Evolutionary conservation across 805 yeast species (phyloP).

Genomic region (Myxozyma mucilagina): DNA sequence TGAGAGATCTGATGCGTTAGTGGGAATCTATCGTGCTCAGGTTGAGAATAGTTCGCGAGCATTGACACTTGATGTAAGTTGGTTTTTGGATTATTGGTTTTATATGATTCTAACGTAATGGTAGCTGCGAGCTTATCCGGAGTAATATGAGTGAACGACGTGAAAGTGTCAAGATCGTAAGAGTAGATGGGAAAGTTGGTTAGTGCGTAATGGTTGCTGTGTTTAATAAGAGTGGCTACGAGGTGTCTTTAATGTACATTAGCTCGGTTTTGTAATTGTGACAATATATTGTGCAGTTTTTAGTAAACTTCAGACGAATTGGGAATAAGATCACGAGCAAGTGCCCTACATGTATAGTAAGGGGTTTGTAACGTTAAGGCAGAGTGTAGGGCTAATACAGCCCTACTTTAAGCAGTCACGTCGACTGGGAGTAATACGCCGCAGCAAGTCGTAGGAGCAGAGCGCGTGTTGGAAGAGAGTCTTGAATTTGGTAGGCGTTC

Average conservation of each 20-base stretch:
- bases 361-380: not conserved
- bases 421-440: not conserved
- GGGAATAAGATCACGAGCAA: too few species aligned
- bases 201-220: not conserved
- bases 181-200: not conserved
- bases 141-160: not conserved
- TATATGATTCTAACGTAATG: not conserved
- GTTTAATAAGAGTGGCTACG: not conserved
- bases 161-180: not conserved
- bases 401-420: conserved; percentile 2
- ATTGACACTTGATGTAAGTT: conserved; percentile 63
- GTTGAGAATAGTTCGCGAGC: conserved; percentile 68
- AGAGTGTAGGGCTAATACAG: not conserved
- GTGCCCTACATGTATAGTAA: not conserved
- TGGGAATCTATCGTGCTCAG: conserved; percentile 89
- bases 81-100: not conserved
- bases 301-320: too few species aligned
- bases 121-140: conserved; percentile 11
- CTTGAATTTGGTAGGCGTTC: not conserved
- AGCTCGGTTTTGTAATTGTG: too few species aligned
- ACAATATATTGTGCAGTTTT: too few species aligned
- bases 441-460: not conserved
- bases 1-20: conserved; percentile 85
- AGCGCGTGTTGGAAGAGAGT: not conserved
- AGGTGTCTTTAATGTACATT: too few species aligned